A percentile compares a stretch with the other conserved stretches of the same genome.
These are phyloP conservation scores for Barbarea vulgaris DNA, from an alignment of 345 rosid species.

Conservation along the genomic window DNA sequence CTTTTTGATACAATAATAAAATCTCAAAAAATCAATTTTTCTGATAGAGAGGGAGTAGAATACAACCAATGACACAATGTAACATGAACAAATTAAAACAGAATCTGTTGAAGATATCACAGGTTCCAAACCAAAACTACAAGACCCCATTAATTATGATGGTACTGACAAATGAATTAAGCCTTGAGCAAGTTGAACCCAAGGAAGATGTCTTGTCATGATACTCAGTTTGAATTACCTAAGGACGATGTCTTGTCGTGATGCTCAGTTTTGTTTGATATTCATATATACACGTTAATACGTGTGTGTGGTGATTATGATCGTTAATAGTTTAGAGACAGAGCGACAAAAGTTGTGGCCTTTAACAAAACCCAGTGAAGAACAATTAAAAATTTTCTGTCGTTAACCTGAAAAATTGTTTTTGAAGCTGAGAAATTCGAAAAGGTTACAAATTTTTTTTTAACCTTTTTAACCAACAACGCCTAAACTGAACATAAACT, in stretches of 20 bases:
- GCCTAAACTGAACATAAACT: not conserved
- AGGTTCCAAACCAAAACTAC: conserved; percentile 28
- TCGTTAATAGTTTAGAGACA: conserved; percentile 5
- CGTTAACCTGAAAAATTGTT: not conserved
- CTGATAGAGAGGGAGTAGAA: no score
- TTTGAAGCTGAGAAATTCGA: not conserved
- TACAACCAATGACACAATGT: conserved; percentile 24
- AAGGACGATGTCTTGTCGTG: conserved; percentile 21
- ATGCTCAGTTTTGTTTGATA: conserved; percentile 6
- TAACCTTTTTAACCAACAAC: no score
- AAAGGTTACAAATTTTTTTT: not conserved
- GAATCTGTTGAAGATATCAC: conserved; percentile 35
- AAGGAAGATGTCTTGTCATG: conserved; percentile 21
- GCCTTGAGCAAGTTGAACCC: conserved; percentile 20
- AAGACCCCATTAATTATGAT: conserved; percentile 21
- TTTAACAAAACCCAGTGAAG: conserved; percentile 15
- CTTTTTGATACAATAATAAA: no score
- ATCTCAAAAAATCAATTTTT: no score
- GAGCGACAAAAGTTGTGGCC: conserved; percentile 24
- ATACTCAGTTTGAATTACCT: not conserved
- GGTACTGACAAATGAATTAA: conserved; percentile 13
- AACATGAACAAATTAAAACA: conserved; percentile 24
- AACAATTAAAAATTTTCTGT: not conserved
- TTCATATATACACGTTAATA: not conserved
- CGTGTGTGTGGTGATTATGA: conserved; percentile 23